Percentiles rank a stretch among this genome's conserved stretches.
These are phyloP conservation scores for Fusarium foetens DNA, from an alignment of 2,329 filamentous ascomycete genomes.

Conservation along the genomic window DNA sequence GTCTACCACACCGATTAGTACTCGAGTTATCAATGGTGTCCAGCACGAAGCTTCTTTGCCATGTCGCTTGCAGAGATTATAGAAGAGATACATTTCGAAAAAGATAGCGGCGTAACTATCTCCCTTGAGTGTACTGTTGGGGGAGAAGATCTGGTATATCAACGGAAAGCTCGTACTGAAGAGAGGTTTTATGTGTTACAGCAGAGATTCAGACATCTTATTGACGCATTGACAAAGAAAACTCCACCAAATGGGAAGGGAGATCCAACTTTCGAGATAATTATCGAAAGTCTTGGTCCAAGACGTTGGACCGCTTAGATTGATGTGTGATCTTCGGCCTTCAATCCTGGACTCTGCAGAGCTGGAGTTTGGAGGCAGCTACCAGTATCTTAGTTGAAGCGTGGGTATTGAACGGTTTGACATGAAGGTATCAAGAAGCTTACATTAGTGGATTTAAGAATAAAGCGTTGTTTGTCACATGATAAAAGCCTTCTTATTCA, in stretches of 20 bases:
- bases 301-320: not conserved
- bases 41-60: not conserved
- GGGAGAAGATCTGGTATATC: not conserved
- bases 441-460: not conserved
- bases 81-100: not conserved
- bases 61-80: not conserved
- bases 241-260: not conserved
- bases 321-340: not conserved
- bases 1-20: not conserved
- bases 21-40: not conserved
- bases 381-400: not conserved
- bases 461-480: not conserved
- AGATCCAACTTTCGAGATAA: not conserved
- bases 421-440: not conserved
- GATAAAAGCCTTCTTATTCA: not conserved
- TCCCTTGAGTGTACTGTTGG: not conserved
- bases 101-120: not conserved
- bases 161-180: not conserved
- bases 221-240: not conserved
- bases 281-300: not conserved
- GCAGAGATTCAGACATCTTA: not conserved
- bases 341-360: not conserved
- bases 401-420: not conserved
- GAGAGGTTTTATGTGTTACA: not conserved
- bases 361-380: not conserved